phyloP scores from a whole-genome alignment of 208 protist species.

The Acanthamoeba sp. region DNA sequence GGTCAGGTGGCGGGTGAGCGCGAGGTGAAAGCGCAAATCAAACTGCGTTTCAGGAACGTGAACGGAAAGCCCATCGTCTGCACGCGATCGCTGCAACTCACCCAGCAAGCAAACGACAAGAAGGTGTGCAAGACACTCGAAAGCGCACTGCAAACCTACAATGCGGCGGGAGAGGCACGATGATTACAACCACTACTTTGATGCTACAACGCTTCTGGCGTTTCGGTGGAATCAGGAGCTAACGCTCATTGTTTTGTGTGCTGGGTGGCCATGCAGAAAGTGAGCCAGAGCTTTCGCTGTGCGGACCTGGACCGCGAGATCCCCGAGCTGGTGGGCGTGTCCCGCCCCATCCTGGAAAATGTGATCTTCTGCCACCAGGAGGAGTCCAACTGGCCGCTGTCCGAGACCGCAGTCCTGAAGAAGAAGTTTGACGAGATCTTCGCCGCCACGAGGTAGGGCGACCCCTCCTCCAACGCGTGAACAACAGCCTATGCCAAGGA shows the following conservation, averaged over 20 bases:
- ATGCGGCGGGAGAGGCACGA: conserved; percentile 82
- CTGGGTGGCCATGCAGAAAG: conserved; percentile 53
- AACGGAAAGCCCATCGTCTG: conserved; percentile 86
- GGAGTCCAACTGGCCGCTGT: conserved; percentile 98
- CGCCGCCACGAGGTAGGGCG: conserved; percentile 94
- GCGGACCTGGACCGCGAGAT: conserved; percentile 97
- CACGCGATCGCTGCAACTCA: conserved; percentile 94
- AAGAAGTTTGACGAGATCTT: conserved; percentile 99
- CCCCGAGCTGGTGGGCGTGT: conserved; percentile 97
- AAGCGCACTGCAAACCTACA: conserved; percentile 94
- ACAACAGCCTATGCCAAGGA: too few species aligned
- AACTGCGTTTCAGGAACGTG: conserved; percentile 90
- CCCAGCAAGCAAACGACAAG: conserved; percentile 91
- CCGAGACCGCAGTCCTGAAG: conserved; percentile 95
- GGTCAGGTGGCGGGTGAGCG: conserved; percentile 92
- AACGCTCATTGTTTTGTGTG: not conserved
- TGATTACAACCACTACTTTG: not conserved
- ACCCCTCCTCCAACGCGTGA: too few species aligned
- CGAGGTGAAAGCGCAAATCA: conserved; percentile 98
- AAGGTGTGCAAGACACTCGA: conserved; percentile 95
- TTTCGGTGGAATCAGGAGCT: too few species aligned
- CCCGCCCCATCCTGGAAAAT: conserved; percentile 97
- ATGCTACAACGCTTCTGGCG: not conserved
- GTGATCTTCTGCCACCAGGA: conserved; percentile 97
- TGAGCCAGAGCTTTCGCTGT: conserved; percentile 88